Base-by-base conservation (phyloP, 148 eudicot genomes). In the Rhododendron simsii region DNA sequence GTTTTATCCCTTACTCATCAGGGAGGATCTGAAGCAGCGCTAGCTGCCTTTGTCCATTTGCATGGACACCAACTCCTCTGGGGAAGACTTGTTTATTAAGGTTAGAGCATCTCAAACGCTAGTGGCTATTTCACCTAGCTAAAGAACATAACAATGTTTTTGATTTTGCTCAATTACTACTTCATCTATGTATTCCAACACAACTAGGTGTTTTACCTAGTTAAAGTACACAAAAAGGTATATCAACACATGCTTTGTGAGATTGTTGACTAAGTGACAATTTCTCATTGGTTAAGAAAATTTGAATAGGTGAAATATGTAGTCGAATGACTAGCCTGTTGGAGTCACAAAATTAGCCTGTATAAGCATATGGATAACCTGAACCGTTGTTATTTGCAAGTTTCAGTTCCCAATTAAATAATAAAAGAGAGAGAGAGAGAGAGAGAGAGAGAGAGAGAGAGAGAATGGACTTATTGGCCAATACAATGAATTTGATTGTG, bases 51-150 rank as follows among this genome's bases (percentile, higher is more conserved):
- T 81, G 88, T 63, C 88, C 84, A 69, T 78, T 90, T 71, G 84
- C 89, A 96, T 96, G 99, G 98, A 94, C 88, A 89, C 90, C 73
- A 91, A 92, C 89, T 94, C 96, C 84, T 95, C 96, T 80, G 98
- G 94, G 81, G 99, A 96, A 85, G 96, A 96, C 81, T 90, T 92
- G n/a, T 82, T 91, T 80, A 83, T 94, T 84, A 96, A 96, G 96
- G 99, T 96, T 85, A 47, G 71, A 26, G 74, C 74, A 67, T 67
- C 33, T 67, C 74, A 11, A 26, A 26, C 33, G 26, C 35, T 67
- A 67, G 12, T 26, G 28, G 15, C 74, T 26, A 3, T 67, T 67
- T 67, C 28, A 67, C 35, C 15, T 67, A 3, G 74, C 74, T 26
- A 67, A 65, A 67, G 35, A 26, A 11, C 33, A 26, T 67, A 28